A percentile compares a stretch with the other conserved stretches of the same genome.
Conservation (phyloP, 805 yeast genomes). For the Candida nanaspora region DNA sequence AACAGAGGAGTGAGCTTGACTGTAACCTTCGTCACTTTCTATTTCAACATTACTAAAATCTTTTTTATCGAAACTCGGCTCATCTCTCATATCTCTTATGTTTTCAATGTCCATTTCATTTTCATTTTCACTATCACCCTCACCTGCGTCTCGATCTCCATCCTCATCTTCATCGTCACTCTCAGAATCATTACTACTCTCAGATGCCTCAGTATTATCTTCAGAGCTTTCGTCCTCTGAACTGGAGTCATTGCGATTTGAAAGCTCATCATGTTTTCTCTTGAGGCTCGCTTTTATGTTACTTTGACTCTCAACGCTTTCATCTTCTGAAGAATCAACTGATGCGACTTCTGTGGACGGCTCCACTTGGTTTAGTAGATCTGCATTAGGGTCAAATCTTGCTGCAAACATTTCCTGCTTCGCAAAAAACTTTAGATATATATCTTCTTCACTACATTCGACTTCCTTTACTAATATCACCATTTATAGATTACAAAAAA, state of each 20-base stretch:
- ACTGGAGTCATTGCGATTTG: too few relatives aligned
- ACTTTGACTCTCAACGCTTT: slow-evolving; percentile 8
- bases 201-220: too few relatives aligned
- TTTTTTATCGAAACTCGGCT: not conserved
- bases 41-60: slow-evolving; percentile 3
- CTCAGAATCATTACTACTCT: not conserved
- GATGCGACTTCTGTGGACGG: not conserved
- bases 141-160: slow-evolving; percentile 12
- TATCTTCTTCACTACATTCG: too few relatives aligned
- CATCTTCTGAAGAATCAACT: slow-evolving; percentile 23
- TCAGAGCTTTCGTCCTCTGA: too few relatives aligned
- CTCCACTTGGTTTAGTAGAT: not conserved
- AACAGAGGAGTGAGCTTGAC: slow-evolving; percentile 41
- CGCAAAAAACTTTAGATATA: too few relatives aligned
- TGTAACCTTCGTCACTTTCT: slow-evolving; percentile 2
- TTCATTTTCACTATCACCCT: slow-evolving; percentile 15
- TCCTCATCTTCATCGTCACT: slow-evolving; percentile 4
- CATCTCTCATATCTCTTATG: slow-evolving; percentile 1
- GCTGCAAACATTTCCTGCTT: slow-evolving; percentile 69
- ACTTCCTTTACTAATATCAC: too few relatives aligned
- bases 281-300: slow-evolving; percentile 19
- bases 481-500: too few relatives aligned
- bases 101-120: slow-evolving; percentile 7
- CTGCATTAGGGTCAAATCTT: slow-evolving; percentile 47
- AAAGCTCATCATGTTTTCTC: slow-evolving; percentile 37